Evolutionary conservation across 495 filamentous ascomycete species (phyloP), one percentile per base, ranked within the genome.

Genomic region (Oidiodendron maius): DNA sequence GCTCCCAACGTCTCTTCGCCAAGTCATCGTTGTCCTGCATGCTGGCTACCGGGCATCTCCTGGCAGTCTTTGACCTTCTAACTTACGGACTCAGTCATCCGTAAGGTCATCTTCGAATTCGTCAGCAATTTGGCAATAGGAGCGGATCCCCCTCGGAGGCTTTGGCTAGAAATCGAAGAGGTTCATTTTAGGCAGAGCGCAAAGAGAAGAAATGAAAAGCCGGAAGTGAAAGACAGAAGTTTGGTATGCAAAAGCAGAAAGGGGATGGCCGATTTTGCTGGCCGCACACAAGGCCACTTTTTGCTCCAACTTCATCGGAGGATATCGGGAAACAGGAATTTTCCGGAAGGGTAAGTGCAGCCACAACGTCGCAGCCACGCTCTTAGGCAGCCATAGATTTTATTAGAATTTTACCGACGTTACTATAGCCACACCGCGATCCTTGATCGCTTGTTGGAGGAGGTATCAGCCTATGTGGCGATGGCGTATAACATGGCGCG

Each of bases 251-350:
- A n/a, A n/a, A n/a, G n/a, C n/a, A 46, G 24, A 26, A 46, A 46
- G 25, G 23, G 43, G 43, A 46, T 34, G 43, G 25, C 43, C 43
- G 43, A 46, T 46, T 46, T 46, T 46, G 43, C 35, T 46, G 43
- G 43, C 43, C 35, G 32, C n/a, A n/a, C n/a, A n/a, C n/a, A n/a
- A n/a, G n/a, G n/a, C 36, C 45, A 26, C 37, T 40, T 40, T 40
- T 40, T 10, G 37, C 37, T 48, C 36, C 16, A 48, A 48, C 45
- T 48, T 48, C 22, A 48, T 48, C 45, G 34, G 45, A 39, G 44
- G 44, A 48, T 48, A 22, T 48, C 44, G 30, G 44, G 44, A 48
- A 48, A 48, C 32, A 48, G 44, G 44, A 48, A 48, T 39, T 48
- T 39, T 48, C 45, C 36, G 32, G 45, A 30, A 40, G 40, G 37